Conservation (phyloP, 345 rosid species). For the Citrus glauca region DNA sequence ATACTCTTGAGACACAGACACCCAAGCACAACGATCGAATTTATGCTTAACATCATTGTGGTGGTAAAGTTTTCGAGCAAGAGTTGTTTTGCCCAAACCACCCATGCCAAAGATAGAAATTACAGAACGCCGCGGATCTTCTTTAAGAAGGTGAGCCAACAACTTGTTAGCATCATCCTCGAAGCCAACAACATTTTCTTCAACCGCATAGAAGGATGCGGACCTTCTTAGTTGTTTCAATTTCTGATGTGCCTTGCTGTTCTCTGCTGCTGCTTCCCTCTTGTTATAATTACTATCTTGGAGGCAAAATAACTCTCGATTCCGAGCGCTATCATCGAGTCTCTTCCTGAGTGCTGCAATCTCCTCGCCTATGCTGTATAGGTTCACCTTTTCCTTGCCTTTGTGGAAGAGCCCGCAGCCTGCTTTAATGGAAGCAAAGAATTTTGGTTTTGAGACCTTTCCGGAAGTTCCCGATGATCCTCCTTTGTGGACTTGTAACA, state of each 20-base stretch:
- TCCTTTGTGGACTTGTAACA: not conserved
- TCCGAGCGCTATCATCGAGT: not conserved
- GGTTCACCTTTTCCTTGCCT: not conserved
- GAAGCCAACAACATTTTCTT: constrained; percentile 18
- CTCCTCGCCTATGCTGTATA: not conserved
- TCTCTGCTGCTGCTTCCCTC: not conserved
- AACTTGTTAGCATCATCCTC: not conserved
- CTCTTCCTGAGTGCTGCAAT: not conserved
- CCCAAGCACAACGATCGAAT: constrained; percentile 11
- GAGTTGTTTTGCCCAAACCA: constrained; percentile 24
- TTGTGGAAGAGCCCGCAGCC: not conserved
- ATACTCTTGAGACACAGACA: constrained; percentile 17
- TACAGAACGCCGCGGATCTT: not conserved
- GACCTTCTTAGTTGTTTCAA: not conserved
- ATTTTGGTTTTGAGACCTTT: not conserved
- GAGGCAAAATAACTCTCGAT: not conserved
- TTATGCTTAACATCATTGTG: not conserved
- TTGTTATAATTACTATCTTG: not conserved
- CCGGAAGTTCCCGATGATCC: not conserved
- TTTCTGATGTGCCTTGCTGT: not conserved
- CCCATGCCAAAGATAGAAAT: constrained; percentile 25
- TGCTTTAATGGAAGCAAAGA: not conserved
- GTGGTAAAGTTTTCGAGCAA: constrained; percentile 22
- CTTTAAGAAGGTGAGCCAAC: constrained; percentile 3
- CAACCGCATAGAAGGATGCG: not conserved